Conservation (phyloP, 352 stramenopile genomes). For the Aphanomyces cochlioides region DNA sequence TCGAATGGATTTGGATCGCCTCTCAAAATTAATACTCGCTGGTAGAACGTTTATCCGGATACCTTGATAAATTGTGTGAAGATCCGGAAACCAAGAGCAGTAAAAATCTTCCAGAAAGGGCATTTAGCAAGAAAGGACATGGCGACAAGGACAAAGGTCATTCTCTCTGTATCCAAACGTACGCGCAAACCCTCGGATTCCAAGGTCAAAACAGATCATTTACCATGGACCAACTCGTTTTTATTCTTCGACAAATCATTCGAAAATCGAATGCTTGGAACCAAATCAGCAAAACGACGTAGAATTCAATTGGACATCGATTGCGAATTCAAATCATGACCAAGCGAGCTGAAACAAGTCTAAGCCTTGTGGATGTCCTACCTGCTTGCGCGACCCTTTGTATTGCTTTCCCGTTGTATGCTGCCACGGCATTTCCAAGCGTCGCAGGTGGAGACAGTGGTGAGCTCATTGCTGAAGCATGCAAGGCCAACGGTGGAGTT, state of each 20-base stretch:
- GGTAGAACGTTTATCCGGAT: conserved; percentile 29
- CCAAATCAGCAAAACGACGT: not conserved
- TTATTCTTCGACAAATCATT: conserved; percentile 17
- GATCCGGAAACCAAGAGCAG: not conserved
- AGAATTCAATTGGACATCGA: not conserved
- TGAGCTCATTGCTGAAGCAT: conserved; percentile 77
- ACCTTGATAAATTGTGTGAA: not conserved
- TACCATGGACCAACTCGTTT: not conserved
- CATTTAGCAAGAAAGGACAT: not conserved
- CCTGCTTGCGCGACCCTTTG: not conserved
- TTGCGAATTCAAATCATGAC: not conserved
- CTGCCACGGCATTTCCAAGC: conserved; percentile 39
- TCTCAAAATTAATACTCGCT: conserved; percentile 15
- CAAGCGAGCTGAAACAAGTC: not conserved
- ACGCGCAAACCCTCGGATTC: too few species aligned
- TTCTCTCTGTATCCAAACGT: too few species aligned
- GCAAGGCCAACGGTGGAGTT: conserved; percentile 46
- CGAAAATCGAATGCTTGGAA: conserved; percentile 8
- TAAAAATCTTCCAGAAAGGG: not conserved
- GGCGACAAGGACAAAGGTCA: too few species aligned
- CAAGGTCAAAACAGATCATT: too few species aligned
- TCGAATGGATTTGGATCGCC: conserved; percentile 28
- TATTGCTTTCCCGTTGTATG: conserved; percentile 36
- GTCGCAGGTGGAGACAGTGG: conserved; percentile 62
- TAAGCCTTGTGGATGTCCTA: conserved; percentile 6